Conservation (phyloP, 805 yeast species). For the Scheffersomyces ergatensis region DNA sequence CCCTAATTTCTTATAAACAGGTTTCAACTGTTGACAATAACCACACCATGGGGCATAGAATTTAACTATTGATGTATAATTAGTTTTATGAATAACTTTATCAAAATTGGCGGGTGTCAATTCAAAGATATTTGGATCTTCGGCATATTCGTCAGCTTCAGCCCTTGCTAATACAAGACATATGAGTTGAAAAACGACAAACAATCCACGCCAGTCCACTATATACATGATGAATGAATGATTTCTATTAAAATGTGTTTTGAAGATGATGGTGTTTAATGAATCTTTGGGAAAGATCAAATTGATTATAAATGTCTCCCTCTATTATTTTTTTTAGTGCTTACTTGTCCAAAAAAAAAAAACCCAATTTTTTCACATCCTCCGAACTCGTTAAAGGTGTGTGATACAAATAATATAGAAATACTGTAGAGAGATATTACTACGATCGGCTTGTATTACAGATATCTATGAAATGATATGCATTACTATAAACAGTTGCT, state of each 20-base stretch:
- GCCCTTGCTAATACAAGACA: conserved; percentile 5
- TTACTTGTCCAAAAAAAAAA: no score
- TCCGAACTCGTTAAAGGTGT: no score
- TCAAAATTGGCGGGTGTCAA: conserved; percentile 59
- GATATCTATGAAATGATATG: no score
- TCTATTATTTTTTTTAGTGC: no score
- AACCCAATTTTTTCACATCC: no score
- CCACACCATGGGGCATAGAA: conserved; percentile 99
- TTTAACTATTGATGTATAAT: conserved; percentile 79
- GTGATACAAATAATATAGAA: no score
- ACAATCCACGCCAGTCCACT: not conserved
- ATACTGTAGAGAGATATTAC: no score
- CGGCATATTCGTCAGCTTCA: conserved; percentile 34
- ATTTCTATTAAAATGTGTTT: no score
- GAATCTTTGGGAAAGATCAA: not conserved
- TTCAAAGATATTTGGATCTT: conserved; percentile 50
- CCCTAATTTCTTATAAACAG: conserved; percentile 64
- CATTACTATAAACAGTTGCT: no score
- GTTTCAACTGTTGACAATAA: conserved; percentile 73
- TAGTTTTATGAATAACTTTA: conserved; percentile 62
- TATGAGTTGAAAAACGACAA: conserved; percentile 1
- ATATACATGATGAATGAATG: no score
- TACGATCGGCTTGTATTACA: no score
- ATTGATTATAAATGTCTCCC: not conserved
- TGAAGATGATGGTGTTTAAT: not conserved